A percentile compares a stretch with the other conserved stretches of the same genome.
Evolutionary conservation across 179 eudicot species (phyloP).

Genomic region (Vitellaria paradoxa): DNA sequence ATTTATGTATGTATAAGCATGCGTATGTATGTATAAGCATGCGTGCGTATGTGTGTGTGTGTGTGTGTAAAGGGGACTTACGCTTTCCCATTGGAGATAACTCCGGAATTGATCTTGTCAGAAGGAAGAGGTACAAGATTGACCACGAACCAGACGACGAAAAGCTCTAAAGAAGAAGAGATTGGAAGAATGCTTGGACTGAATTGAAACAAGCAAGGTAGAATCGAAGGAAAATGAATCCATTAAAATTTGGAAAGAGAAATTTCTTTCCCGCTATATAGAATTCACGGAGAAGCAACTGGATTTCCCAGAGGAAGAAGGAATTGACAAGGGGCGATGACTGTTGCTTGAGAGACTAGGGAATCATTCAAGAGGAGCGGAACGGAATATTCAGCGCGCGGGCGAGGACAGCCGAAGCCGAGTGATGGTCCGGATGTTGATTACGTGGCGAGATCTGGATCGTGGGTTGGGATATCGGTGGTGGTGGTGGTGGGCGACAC

Average conservation of each 20-base stretch:
- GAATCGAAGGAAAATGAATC: conserved; percentile 29
- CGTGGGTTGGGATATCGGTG: neutral
- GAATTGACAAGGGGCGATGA: neutral
- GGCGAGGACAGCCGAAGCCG: neutral
- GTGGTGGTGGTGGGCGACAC: neutral
- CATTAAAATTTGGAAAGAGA: conserved; percentile 24
- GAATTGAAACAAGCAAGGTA: conserved; percentile 16
- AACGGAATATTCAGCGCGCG: conserved; percentile 21
- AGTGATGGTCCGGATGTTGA: neutral
- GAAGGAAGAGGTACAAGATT: conserved; percentile 28
- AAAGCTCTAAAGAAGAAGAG: conserved; percentile 13
- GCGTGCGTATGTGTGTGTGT: neutral
- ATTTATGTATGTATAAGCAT: neutral
- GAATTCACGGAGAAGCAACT: neutral
- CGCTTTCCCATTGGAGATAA: conserved; percentile 61
- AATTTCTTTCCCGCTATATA: neutral
- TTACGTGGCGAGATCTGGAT: neutral
- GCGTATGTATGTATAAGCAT: neutral
- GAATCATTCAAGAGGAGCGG: conserved; percentile 5
- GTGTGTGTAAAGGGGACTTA: conserved; percentile 25
- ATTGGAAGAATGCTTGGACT: conserved; percentile 9
- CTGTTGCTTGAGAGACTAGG: neutral
- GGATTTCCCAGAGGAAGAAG: neutral
- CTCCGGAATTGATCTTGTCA: conserved; percentile 13
- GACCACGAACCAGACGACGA: conserved; percentile 24